These are phyloP conservation scores for Cordyceps cateniannulata DNA, from an alignment of 2,329 filamentous ascomycete genomes.

Conservation along the genomic window DNA sequence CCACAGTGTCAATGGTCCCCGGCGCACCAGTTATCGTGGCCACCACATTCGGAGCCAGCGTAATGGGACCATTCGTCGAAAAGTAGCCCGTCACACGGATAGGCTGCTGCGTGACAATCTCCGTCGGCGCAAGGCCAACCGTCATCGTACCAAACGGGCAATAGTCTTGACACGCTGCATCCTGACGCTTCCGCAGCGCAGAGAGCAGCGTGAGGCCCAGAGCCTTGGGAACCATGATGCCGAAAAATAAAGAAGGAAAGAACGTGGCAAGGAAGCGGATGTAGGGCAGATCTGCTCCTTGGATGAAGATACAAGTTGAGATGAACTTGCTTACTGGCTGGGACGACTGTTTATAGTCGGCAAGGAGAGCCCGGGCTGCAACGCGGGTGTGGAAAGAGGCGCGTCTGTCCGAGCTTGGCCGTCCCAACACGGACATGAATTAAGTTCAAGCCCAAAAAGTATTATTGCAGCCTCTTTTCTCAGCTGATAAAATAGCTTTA, in stretches of 20 bases:
- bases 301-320: background rate
- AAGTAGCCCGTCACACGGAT: constrained; percentile 9
- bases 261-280: background rate
- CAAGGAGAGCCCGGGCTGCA: background rate
- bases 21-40: constrained; percentile 3
- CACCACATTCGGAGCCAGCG: background rate
- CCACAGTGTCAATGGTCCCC: background rate
- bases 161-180: background rate
- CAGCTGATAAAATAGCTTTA: background rate
- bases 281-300: background rate
- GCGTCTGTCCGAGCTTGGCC: background rate
- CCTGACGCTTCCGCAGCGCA: background rate
- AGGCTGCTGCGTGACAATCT: background rate
- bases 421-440: background rate
- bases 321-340: background rate
- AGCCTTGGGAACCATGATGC: constrained; percentile 4
- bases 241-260: background rate
- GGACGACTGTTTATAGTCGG: background rate
- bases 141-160: constrained; percentile 7
- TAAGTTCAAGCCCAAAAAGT: background rate
- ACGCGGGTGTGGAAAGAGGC: too few relatives aligned
- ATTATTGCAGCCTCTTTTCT: background rate
- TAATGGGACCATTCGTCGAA: constrained; percentile 1
- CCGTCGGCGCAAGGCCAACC: background rate
- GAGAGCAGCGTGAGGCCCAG: constrained; percentile 1